These are phyloP conservation scores for Fonsecaea pedrosoi DNA, from an alignment of 2,329 filamentous ascomycete genomes.

Conservation along the genomic window DNA sequence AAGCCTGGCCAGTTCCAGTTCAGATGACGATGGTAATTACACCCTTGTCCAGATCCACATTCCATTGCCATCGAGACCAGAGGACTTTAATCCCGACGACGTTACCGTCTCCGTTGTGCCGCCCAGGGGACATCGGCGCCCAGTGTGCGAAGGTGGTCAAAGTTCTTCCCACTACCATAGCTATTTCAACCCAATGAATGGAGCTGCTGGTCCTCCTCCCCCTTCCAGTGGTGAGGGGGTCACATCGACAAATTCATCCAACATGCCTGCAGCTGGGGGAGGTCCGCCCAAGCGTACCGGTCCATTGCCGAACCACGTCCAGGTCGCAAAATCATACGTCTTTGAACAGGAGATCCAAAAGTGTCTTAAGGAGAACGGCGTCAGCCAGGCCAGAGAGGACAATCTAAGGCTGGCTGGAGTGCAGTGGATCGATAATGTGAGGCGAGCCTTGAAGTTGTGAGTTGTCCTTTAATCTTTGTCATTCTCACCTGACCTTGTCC, in stretches of 20 bases:
- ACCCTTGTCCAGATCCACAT: not conserved
- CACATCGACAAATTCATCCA: not conserved
- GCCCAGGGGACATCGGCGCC: too few species aligned
- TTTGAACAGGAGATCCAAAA: constrained; percentile 80
- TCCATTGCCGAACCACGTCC: constrained; percentile 68
- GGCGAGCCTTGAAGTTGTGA: constrained; percentile 78
- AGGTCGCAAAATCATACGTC: constrained; percentile 75
- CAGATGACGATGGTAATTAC: not conserved
- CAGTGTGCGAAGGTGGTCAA: constrained; percentile 30
- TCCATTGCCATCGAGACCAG: not conserved
- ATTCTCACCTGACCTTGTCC: not conserved
- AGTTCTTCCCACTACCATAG: constrained; percentile 18
- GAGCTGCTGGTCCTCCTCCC: constrained; percentile 19
- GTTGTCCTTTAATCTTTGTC: constrained; percentile 45
- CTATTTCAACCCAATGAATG: constrained; percentile 30
- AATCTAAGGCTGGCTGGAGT: constrained; percentile 82
- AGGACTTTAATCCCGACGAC: not conserved
- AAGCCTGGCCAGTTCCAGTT: not conserved
- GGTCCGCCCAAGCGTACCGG: constrained; percentile 42
- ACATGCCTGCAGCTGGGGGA: not conserved
- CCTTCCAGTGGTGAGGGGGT: constrained; percentile 21
- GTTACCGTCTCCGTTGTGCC: not conserved
- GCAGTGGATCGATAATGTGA: constrained; percentile 84
- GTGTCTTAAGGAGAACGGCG: constrained; percentile 71
- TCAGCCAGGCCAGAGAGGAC: constrained; percentile 80